A percentile compares a stretch with the other conserved stretches of the same genome.
Evolutionary conservation across 202 grass and related monocot species (phyloP).

Genomic region (Saccharum hybrid): DNA sequence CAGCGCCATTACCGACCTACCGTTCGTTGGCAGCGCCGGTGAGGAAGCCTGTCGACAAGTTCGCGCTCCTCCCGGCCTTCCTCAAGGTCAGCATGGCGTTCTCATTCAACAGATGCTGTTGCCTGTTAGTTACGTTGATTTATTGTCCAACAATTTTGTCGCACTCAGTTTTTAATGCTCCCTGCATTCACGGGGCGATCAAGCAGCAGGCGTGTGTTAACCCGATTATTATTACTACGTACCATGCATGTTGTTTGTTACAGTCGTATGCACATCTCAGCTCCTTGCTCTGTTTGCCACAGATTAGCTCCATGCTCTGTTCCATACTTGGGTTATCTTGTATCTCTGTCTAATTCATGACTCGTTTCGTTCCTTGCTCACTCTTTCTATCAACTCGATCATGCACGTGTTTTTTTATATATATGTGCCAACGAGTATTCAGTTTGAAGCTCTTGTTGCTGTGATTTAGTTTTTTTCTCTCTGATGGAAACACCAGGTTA

Average conservation of each 20-base stretch:
- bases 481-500: too few species aligned
- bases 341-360: neutral
- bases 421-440: too few species aligned
- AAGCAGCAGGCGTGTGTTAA: neutral
- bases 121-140: neutral
- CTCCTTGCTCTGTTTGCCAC: neutral
- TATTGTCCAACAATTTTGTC: neutral
- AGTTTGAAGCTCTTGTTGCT: too few species aligned
- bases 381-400: too few species aligned
- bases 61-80: constrained; percentile 69
- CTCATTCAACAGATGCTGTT: neutral
- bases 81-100: constrained; percentile 47
- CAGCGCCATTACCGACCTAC: neutral
- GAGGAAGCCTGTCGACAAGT: constrained; percentile 68
- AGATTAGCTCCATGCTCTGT: neutral
- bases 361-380: neutral
- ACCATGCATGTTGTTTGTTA: too few species aligned
- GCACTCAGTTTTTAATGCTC: neutral
- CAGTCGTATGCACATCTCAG: too few species aligned
- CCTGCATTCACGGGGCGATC: neutral
- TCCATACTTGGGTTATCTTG: too few species aligned
- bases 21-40: constrained; percentile 37
- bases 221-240: neutral
- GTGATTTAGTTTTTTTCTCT: too few species aligned
- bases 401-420: too few species aligned